Evolutionary conservation across 139 green algal genomes (phyloP).

Genomic region (Chlamydomonas incerta): DNA sequence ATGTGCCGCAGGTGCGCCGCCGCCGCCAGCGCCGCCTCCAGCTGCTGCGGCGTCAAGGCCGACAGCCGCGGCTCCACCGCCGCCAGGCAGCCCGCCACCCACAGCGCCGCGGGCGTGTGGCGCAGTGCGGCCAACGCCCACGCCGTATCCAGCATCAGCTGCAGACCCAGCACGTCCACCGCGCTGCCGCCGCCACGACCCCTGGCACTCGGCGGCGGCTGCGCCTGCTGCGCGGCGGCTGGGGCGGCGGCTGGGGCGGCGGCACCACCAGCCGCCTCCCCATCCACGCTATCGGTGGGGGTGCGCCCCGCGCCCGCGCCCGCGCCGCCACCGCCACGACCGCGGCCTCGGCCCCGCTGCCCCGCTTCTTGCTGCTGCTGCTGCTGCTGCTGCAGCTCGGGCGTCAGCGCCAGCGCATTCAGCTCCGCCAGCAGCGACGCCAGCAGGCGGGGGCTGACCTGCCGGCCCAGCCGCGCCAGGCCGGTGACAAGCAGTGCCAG

Average conservation of each 20-base stretch:
- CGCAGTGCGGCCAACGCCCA: constrained; percentile 21
- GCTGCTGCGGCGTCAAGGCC: background rate
- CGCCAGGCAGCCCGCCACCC: background rate
- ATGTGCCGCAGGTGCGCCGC: background rate
- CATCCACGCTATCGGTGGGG: no score
- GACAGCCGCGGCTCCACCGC: background rate
- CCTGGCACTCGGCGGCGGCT: background rate
- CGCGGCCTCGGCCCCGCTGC: no score
- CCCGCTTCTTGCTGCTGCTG: background rate
- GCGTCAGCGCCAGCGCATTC: background rate
- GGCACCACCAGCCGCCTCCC: no score
- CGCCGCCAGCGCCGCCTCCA: constrained; percentile 6
- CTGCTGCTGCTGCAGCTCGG: background rate
- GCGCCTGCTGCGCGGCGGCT: background rate
- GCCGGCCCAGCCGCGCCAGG: constrained; percentile 10
- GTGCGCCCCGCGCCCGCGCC: background rate
- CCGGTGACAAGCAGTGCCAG: constrained; percentile 10
- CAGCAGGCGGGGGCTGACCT: constrained; percentile 28
- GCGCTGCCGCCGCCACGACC: background rate
- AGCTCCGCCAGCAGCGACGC: background rate
- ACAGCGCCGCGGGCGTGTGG: constrained; percentile 16
- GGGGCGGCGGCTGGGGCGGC: no score
- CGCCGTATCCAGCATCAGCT: background rate
- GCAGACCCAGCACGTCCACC: background rate
- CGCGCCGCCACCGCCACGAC: no score